Percentiles rank a stretch among this genome's conserved stretches.
These are phyloP conservation scores for Trametes polyzona DNA, from an alignment of 1,284 basidiomycete genomes.

Conservation along the genomic window DNA sequence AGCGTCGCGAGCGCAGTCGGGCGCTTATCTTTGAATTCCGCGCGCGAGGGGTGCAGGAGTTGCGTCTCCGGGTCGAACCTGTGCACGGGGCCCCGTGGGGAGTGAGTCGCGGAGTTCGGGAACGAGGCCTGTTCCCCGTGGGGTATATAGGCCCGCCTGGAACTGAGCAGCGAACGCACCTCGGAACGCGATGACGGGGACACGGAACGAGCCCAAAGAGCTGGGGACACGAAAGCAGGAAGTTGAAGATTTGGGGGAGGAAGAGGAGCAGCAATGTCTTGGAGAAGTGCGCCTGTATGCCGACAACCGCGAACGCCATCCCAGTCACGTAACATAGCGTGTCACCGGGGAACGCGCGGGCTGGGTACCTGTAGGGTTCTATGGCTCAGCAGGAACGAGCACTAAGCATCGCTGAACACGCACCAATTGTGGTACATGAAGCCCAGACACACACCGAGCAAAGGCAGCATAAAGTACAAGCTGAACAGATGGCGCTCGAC, in stretches of 20 bases:
- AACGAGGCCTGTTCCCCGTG: neutral
- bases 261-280: constrained; percentile 98
- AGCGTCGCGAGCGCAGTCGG: constrained; percentile 55
- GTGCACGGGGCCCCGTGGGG: constrained; percentile 12
- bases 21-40: constrained; percentile 54
- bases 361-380: constrained; percentile 81
- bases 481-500: constrained; percentile 94
- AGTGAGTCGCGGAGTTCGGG: constrained; percentile 1
- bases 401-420: constrained; percentile 32
- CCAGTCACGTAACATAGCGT: constrained; percentile 98
- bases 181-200: constrained; percentile 92
- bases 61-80: constrained; percentile 79
- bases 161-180: constrained; percentile 48
- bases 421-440: constrained; percentile 96
- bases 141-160: constrained; percentile 10
- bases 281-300: constrained; percentile 95
- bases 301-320: constrained; percentile 96
- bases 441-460: constrained; percentile 88
- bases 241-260: constrained; percentile 98
- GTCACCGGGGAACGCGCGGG: constrained; percentile 93
- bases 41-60: constrained; percentile 75
- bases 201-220: constrained; percentile 93
- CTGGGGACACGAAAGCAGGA: constrained; percentile 93
- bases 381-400: no score
- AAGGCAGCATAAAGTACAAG: constrained; percentile 94